These are phyloP conservation scores for Protomyces inundatus DNA, from an alignment of 1,139 yeast species.

Conservation along the genomic window DNA sequence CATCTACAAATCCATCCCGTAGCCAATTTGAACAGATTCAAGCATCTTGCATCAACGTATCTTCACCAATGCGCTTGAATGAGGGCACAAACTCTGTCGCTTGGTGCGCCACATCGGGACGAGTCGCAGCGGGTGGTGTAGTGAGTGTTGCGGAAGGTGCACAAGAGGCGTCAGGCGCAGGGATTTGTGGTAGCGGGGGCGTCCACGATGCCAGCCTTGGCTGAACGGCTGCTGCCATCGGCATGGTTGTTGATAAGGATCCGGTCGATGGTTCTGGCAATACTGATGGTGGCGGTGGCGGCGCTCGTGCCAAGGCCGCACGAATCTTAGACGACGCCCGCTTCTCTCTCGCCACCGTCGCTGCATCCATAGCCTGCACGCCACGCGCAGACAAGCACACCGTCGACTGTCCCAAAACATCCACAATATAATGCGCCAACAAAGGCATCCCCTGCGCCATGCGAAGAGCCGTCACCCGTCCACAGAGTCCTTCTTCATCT, in stretches of 20 bases:
- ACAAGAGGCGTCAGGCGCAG: too few relatives aligned
- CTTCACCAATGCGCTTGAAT: neutral
- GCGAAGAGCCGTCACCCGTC: constrained; percentile 61
- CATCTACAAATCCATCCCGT: too few relatives aligned
- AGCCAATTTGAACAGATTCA: neutral
- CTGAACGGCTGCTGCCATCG: too few relatives aligned
- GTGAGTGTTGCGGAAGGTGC: too few relatives aligned
- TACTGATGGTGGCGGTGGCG: neutral
- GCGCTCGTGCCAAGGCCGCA: neutral
- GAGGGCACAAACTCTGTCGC: neutral
- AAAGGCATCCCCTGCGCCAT: constrained; percentile 50
- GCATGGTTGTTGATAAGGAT: too few relatives aligned
- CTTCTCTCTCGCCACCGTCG: neutral
- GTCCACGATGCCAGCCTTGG: neutral
- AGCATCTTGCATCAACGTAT: neutral
- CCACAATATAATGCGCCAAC: constrained; percentile 57
- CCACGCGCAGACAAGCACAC: neutral
- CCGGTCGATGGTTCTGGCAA: neutral
- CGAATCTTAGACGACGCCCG: neutral
- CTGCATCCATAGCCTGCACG: neutral
- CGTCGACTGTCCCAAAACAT: constrained; percentile 52
- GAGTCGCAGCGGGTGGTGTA: neutral
- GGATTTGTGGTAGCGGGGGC: neutral
- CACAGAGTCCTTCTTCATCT: constrained; percentile 76
- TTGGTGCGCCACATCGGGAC: neutral